These are phyloP conservation scores for Sabuloglossum arenarium DNA, from an alignment of 495 filamentous ascomycete species.

Conservation along the genomic window DNA sequence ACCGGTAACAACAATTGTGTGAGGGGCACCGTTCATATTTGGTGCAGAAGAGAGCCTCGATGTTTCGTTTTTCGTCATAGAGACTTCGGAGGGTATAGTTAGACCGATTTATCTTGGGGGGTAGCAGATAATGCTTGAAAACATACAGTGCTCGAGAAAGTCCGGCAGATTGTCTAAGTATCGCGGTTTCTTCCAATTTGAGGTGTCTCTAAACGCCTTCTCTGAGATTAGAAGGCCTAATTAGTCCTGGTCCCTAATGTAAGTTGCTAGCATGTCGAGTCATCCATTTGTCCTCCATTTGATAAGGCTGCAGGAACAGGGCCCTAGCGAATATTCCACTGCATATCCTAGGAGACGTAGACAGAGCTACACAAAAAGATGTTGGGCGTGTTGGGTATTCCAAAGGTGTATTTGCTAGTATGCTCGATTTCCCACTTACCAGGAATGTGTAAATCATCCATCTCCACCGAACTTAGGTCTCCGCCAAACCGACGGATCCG, in stretches of 20 bases:
- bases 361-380: no score
- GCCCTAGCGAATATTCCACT: no score
- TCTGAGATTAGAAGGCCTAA: slow-evolving; percentile 14
- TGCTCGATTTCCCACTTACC: slow-evolving; percentile 30
- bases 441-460: slow-evolving; percentile 62
- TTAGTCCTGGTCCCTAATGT: no score
- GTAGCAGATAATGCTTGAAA: neutral
- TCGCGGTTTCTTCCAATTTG: slow-evolving; percentile 40
- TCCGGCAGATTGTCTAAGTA: slow-evolving; percentile 47
- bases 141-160: slow-evolving; percentile 39
- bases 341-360: no score
- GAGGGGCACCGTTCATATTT: slow-evolving; percentile 53
- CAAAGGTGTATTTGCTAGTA: slow-evolving; percentile 16
- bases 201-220: slow-evolving; percentile 47
- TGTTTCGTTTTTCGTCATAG: slow-evolving; percentile 5
- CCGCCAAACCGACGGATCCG: slow-evolving; percentile 56
- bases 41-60: slow-evolving; percentile 37
- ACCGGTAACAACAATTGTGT: slow-evolving; percentile 62
- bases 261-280: no score
- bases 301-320: no score
- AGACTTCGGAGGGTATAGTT: slow-evolving; percentile 31
- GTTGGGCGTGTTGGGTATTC: slow-evolving; percentile 13
- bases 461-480: slow-evolving; percentile 59
- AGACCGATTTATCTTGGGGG: neutral
- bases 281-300: no score